These are phyloP conservation scores for Hapsidospora chrysogenum DNA, from an alignment of 495 filamentous ascomycete genomes.

Conservation along the genomic window DNA sequence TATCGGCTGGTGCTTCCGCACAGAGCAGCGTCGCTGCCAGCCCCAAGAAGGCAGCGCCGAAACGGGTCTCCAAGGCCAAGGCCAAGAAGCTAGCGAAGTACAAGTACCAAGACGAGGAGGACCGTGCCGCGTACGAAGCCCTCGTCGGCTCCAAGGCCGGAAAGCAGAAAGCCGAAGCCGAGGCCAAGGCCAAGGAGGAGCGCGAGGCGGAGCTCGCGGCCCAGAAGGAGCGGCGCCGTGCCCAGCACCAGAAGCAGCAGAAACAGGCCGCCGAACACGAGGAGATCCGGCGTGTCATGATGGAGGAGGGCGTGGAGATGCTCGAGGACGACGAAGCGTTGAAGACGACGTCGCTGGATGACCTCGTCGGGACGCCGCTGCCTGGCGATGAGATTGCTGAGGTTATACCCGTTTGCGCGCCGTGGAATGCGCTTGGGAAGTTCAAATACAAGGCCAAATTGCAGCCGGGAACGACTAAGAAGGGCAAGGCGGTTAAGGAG, in stretches of 20 bases:
- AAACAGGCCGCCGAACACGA: conserved; percentile 46
- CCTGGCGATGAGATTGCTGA: conserved; percentile 79
- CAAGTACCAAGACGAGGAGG: conserved; percentile 86
- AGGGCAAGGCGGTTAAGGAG: conserved; percentile 88
- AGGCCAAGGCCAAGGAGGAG: conserved; percentile 31
- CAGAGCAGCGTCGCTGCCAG: conserved; percentile 9
- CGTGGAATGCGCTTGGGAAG: conserved; percentile 60
- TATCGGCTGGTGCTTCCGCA: conserved; percentile 8
- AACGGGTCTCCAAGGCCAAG: conserved; percentile 72
- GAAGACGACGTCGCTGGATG: conserved; percentile 49
- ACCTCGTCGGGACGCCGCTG: conserved; percentile 59
- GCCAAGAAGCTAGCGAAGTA: conserved; percentile 89
- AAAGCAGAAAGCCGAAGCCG: conserved; percentile 31
- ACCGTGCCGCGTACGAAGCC: conserved; percentile 64
- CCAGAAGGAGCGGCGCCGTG: conserved; percentile 51
- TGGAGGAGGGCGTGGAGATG: conserved; percentile 26
- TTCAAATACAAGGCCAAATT: conserved; percentile 87
- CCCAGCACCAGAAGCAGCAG: conserved; percentile 60
- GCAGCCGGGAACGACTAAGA: conserved; percentile 80
- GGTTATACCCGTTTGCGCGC: conserved; percentile 78
- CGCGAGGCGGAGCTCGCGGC: conserved; percentile 44
- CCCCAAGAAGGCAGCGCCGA: conserved; percentile 23
- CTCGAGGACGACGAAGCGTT: conserved; percentile 36
- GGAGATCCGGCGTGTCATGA: conserved; percentile 39
- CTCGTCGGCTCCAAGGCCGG: conserved; percentile 59